These are phyloP conservation scores for Inga leiocalycina DNA, from an alignment of 306 rosid genomes.

Conservation along the genomic window DNA sequence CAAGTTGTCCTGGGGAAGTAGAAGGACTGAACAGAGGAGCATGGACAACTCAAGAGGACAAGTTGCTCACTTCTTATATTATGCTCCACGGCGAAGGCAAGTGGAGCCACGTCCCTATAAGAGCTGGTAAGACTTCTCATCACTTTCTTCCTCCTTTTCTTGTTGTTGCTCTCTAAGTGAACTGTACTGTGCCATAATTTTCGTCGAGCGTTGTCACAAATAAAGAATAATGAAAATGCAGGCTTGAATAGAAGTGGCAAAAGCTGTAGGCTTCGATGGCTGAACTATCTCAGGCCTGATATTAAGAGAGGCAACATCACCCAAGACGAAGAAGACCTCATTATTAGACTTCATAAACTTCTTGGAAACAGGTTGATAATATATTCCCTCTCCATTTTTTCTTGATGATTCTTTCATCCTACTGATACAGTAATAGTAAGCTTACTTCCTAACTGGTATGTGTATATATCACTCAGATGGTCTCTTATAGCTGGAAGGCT, in stretches of 20 bases:
- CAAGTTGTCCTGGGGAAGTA: neutral
- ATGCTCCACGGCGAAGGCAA: slow-evolving; percentile 2
- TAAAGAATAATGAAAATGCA: neutral
- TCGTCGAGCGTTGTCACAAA: neutral
- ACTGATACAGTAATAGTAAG: neutral
- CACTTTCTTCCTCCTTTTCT: neutral
- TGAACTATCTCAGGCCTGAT: slow-evolving; percentile 21
- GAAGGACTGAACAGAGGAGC: slow-evolving; percentile 4
- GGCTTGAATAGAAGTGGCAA: slow-evolving; percentile 16
- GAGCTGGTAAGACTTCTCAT: neutral
- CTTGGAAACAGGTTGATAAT: slow-evolving; percentile 5
- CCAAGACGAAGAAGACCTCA: slow-evolving; percentile 18
- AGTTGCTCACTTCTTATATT: neutral
- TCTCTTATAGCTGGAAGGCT: slow-evolving; percentile 25
- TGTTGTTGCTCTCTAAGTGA: neutral
- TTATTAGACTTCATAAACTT: slow-evolving; percentile 13
- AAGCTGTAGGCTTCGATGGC: slow-evolving; percentile 24
- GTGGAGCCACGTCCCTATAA: neutral
- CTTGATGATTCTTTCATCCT: neutral
- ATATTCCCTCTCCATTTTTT: neutral
- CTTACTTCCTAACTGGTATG: neutral
- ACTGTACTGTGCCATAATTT: neutral
- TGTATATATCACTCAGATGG: neutral
- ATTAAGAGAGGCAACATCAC: slow-evolving; percentile 17
- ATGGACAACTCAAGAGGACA: slow-evolving; percentile 15